Percentiles rank a stretch among this genome's conserved stretches.
These are phyloP conservation scores for Marchantia polymorpha DNA, from an alignment of 225 moss, liverwort and hornwort genomes.

Conservation along the genomic window DNA sequence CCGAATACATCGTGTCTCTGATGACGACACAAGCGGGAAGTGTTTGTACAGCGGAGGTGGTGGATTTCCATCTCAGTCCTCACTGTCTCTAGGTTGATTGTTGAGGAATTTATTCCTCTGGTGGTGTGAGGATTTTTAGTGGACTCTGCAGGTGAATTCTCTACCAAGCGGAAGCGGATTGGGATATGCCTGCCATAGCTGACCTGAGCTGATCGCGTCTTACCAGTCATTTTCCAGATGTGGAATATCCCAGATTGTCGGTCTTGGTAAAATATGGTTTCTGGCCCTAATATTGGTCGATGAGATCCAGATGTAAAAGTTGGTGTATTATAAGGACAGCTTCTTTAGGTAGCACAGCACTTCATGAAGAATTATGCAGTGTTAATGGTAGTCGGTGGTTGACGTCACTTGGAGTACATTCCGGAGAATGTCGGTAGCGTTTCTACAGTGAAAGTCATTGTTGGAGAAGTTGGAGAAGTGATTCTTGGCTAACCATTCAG, in stretches of 20 bases:
- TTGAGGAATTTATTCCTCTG: too few species aligned
- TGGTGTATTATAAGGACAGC: conserved; percentile 21
- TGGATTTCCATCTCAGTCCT: conserved; percentile 1
- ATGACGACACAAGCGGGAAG: neutral
- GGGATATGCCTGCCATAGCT: neutral
- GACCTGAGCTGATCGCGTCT: neutral
- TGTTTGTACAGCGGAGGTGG: conserved; percentile 12
- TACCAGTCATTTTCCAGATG: neutral
- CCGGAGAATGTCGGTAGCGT: neutral
- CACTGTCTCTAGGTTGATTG: neutral
- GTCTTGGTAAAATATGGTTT: conserved; percentile 10
- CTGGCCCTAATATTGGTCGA: conserved; percentile 12
- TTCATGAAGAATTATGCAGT: conserved; percentile 1
- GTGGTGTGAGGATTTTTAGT: neutral
- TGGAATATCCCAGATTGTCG: neutral
- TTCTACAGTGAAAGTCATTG: conserved; percentile 9
- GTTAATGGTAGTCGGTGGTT: neutral
- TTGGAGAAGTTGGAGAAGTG: conserved; percentile 11
- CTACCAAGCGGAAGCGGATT: neutral
- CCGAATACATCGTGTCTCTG: neutral
- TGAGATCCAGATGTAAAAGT: conserved; percentile 19
- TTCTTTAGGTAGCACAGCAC: conserved; percentile 17
- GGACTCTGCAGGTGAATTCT: neutral
- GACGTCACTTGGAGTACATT: conserved; percentile 10
- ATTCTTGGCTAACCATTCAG: neutral